phyloP scores from a whole-genome alignment of 768 basidiomycete genomes.

The Pholiota molesta region DNA sequence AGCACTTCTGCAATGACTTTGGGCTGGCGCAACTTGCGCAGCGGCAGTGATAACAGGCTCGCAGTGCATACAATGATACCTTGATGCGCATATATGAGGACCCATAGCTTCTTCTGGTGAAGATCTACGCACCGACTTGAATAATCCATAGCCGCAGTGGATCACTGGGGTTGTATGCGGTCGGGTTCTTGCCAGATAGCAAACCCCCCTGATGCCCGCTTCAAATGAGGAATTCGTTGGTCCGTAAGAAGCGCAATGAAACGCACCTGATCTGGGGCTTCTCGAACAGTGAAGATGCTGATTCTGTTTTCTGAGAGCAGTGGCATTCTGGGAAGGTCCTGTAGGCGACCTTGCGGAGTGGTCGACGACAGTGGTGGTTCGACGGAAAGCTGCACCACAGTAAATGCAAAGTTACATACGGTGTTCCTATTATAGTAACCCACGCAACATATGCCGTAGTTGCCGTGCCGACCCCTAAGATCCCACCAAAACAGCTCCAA shows the following conservation, averaged over 20 bases:
- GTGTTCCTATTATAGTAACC: no score
- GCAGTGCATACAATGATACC: constrained; percentile 85
- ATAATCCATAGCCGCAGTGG: constrained; percentile 80
- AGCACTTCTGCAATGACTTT: constrained; percentile 84
- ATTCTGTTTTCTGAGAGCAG: constrained; percentile 20
- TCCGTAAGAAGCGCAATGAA: not conserved
- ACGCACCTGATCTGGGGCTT: constrained; percentile 43
- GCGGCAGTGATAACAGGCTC: constrained; percentile 62
- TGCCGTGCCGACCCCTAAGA: no score
- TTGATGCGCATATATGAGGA: constrained; percentile 29
- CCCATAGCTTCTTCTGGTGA: not conserved
- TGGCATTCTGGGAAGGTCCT: constrained; percentile 39
- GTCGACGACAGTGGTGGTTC: not conserved
- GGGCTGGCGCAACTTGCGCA: constrained; percentile 83
- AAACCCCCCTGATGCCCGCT: constrained; percentile 63
- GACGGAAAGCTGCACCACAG: not conserved
- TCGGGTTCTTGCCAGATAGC: constrained; percentile 74
- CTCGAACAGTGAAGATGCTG: constrained; percentile 26
- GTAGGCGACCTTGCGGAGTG: constrained; percentile 1
- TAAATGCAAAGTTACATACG: no score
- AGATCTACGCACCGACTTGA: constrained; percentile 62
- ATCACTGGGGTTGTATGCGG: constrained; percentile 62
- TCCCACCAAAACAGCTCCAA: no score
- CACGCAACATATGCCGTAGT: no score
- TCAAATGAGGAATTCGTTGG: not conserved